Conservation (phyloP, 75 land plant genomes). For the Azolla pinnata region DNA sequence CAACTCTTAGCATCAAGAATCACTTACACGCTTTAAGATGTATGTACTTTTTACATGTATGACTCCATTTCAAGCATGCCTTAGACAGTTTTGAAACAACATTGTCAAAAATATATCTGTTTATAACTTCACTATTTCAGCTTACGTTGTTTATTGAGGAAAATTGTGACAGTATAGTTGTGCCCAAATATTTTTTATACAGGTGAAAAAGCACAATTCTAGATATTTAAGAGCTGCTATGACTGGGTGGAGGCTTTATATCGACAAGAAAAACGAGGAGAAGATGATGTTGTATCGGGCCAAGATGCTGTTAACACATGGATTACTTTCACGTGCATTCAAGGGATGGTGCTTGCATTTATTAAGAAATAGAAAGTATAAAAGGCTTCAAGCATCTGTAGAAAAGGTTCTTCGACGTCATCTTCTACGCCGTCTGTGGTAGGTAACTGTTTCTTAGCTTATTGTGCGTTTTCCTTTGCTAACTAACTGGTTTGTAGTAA, state of each 20-base stretch:
- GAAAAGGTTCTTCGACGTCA: conserved; percentile 18
- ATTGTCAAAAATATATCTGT: too few relatives aligned
- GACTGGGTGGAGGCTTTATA: conserved; percentile 23
- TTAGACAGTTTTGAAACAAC: too few relatives aligned
- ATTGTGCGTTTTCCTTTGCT: too few relatives aligned
- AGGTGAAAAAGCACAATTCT: conserved; percentile 26
- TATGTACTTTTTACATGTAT: too few relatives aligned
- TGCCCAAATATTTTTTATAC: too few relatives aligned
- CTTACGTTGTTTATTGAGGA: too few relatives aligned
- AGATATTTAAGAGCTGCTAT: conserved; percentile 22
- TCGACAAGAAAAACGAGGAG: conserved; percentile 9
- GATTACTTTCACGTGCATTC: conserved; percentile 14
- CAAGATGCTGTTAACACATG: background rate
- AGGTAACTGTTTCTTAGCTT: background rate
- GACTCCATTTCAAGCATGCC: too few relatives aligned
- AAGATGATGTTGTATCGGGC: conserved; percentile 9
- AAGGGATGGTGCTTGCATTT: conserved; percentile 9
- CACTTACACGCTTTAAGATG: too few relatives aligned
- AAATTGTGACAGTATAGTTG: too few relatives aligned
- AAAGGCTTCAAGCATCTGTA: conserved; percentile 13
- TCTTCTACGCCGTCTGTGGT: conserved; percentile 15
- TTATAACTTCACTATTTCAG: too few relatives aligned
- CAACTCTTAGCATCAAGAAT: too few relatives aligned
- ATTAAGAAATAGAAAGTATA: conserved; percentile 6
- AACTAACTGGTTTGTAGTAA: too few relatives aligned